phyloP scores from a whole-genome alignment of 2,329 filamentous ascomycete species.

The Claviceps cyperi region DNA sequence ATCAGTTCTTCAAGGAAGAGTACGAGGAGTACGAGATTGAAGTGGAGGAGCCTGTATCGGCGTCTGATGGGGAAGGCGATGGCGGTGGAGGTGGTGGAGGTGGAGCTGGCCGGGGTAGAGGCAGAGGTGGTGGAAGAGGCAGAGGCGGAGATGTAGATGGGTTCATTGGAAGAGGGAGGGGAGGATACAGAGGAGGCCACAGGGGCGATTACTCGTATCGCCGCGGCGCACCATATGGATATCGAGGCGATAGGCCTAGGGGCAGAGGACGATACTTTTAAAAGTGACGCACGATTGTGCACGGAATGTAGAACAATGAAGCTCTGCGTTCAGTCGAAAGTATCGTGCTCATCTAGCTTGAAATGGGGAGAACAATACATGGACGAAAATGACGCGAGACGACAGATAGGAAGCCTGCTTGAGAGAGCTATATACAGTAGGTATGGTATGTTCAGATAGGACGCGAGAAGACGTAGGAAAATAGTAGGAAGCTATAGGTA shows the following conservation, averaged over 20 bases:
- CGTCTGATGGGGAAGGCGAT: slow-evolving; percentile 11
- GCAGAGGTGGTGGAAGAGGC: slow-evolving; percentile 11
- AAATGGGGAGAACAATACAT: no score
- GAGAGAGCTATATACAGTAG: no score
- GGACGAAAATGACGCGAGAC: no score
- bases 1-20: slow-evolving; percentile 55
- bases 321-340: no score
- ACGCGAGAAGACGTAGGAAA: no score
- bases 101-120: background rate
- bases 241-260: slow-evolving; percentile 20
- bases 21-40: slow-evolving; percentile 68
- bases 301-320: background rate
- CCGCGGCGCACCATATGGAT: slow-evolving; percentile 20
- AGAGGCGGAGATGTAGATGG: background rate
- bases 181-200: slow-evolving; percentile 13
- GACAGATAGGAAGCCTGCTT: no score
- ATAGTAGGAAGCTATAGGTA: no score
- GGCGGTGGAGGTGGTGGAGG: slow-evolving; percentile 1
- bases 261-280: slow-evolving; percentile 20
- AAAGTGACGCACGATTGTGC: slow-evolving; percentile 3
- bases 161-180: slow-evolving; percentile 7
- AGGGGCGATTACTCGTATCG: slow-evolving; percentile 14
- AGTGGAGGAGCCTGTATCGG: slow-evolving; percentile 47
- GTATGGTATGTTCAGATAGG: no score
- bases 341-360: no score